Base-by-base conservation (phyloP, 2,329 filamentous ascomycete genomes). In the Pleomassaria siparia region DNA sequence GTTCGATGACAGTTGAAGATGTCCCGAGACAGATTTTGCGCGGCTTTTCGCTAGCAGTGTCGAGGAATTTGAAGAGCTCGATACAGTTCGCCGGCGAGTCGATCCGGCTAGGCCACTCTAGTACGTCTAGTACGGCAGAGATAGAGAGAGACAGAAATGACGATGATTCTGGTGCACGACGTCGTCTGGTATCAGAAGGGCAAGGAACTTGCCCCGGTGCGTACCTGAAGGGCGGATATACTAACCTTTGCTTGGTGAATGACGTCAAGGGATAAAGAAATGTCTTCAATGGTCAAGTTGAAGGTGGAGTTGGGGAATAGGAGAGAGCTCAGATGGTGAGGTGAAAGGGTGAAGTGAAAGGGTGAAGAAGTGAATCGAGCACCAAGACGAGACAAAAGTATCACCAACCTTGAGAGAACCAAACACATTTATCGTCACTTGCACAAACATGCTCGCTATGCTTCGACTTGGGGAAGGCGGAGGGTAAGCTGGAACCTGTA, bases 121-220 rank as follows among this genome's bases (percentile, higher is more conserved):
- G 12, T 18, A 6, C 29, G 37, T 26, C 21, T 29, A 47, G 45
- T 18, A 43, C 30, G 37, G 28, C 32, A 41, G 42, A 20, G 25
- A 30, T 12, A 46, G 44, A 21, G 37, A 28, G 41, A 33, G 26
- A 30, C 16, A 24, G 33, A 40, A 47, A 43, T 51, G 44, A 42
- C 49, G 26, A 33, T 43, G 36, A 42, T 35, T 45, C 43, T 51
- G 39, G 35, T 22, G 35, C 35, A 37, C 10, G n/a, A 35, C 32
- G 32, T 16, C 5, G 43, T 25, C 43, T 43, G 25, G 20, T 15
- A 22, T 43, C 20, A 37, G 37, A 46, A 29, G 37, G 47, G 43
- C 7, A 43, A 45, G 20, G 46, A 28, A 41, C 37, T 28, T 18
- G 13, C 25, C 7, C 25, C 7, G 25, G n/a, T n/a, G n/a, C n/a